Conservation (phyloP, 31 red algal species). For the Odonthalia washingtoniensis region DNA sequence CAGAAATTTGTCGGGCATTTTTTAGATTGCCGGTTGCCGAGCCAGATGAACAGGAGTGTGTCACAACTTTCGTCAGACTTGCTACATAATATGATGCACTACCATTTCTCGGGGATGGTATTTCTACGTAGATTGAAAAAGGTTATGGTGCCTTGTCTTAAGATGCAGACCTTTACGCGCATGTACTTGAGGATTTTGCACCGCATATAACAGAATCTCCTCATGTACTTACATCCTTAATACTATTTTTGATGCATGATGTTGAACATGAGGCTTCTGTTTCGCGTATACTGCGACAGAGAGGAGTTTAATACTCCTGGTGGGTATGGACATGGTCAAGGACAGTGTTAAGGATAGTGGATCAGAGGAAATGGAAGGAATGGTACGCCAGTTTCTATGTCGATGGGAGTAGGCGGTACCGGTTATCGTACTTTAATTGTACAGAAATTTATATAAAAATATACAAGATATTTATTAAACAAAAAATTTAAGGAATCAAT, state of each 20-base stretch:
- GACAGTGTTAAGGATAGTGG: neutral
- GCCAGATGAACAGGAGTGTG: constrained; percentile 80
- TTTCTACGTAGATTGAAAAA: constrained; percentile 67
- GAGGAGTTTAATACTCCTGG: too few species aligned
- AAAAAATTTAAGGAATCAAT: too few species aligned
- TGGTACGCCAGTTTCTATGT: neutral
- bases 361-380: neutral
- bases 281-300: constrained; percentile 61
- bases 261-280: constrained; percentile 65
- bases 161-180: constrained; percentile 82
- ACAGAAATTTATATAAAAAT: too few species aligned
- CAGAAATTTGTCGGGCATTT: constrained; percentile 64
- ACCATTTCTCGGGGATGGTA: constrained; percentile 48
- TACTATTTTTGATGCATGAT: constrained; percentile 68
- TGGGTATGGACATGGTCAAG: neutral
- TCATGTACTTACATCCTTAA: constrained; percentile 53
- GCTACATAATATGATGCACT: constrained; percentile 73
- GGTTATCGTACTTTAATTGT: too few species aligned
- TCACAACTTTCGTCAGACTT: constrained; percentile 63
- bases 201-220: constrained; percentile 78
- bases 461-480: too few species aligned
- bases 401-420: neutral
- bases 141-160: constrained; percentile 65
- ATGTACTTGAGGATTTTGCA: constrained; percentile 83
- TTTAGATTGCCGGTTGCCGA: constrained; percentile 78